These are phyloP conservation scores for Cyberlindnera nakhonratchasimensis DNA, from an alignment of 805 yeast species.

Conservation along the genomic window DNA sequence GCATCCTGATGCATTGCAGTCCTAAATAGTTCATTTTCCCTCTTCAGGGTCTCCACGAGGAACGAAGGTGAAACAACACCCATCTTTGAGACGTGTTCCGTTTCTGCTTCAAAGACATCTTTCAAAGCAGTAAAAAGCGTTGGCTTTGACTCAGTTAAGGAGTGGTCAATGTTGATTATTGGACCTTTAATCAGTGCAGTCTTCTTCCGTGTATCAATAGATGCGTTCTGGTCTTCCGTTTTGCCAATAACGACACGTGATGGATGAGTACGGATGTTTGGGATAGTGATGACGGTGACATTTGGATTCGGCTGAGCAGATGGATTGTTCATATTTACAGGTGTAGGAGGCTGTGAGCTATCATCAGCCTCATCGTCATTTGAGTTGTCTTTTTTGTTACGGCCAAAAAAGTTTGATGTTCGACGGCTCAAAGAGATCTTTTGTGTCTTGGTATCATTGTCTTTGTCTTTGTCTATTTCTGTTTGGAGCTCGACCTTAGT, in stretches of 20 bases:
- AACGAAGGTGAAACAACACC: constrained; percentile 85
- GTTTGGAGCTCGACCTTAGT: constrained; percentile 13
- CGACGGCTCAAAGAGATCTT: constrained; percentile 22
- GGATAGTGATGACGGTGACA: constrained; percentile 16
- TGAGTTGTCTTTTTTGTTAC: constrained; percentile 19
- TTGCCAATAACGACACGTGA: constrained; percentile 20
- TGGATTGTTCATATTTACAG: not conserved
- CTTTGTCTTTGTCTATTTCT: constrained; percentile 14
- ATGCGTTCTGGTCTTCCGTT: constrained; percentile 32
- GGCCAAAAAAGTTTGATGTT: constrained; percentile 30
- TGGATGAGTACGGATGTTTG: constrained; percentile 18
- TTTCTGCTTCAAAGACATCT: constrained; percentile 81
- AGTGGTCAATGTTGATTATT: constrained; percentile 73
- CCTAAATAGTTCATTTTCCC: constrained; percentile 79
- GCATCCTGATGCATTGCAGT: constrained; percentile 98
- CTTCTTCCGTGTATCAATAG: constrained; percentile 72
- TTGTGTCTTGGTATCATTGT: constrained; percentile 9
- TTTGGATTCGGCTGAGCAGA: constrained; percentile 3
- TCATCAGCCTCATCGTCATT: constrained; percentile 14
- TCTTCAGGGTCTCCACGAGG: constrained; percentile 71
- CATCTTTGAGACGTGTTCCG: constrained; percentile 60
- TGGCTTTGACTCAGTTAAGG: constrained; percentile 51
- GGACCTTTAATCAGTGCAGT: constrained; percentile 81
- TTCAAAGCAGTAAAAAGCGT: constrained; percentile 64
- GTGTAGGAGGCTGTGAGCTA: not conserved